A percentile compares a stretch with the other conserved stretches of the same genome.
phyloP scores from a whole-genome alignment of 768 basidiomycete species.

The Tulasnella sp. region DNA sequence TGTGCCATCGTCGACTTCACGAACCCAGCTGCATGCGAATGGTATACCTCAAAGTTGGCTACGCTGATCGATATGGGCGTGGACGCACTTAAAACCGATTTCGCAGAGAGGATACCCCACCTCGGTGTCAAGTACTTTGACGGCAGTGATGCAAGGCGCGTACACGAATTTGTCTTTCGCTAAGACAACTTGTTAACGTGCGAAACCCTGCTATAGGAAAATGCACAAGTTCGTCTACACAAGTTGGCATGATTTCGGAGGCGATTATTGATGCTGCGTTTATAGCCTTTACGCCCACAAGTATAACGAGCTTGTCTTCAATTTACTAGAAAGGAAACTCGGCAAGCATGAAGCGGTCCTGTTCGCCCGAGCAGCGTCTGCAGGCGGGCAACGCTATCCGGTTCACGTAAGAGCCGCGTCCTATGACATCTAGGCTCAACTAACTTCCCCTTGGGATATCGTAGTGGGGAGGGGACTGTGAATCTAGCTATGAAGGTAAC shows the following conservation, averaged over 20 bases:
- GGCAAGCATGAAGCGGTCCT: slow-evolving; percentile 58
- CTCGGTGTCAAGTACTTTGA: slow-evolving; percentile 50
- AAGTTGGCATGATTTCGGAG: too few species aligned
- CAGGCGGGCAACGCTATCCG: slow-evolving; percentile 53
- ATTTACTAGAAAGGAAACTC: slow-evolving; percentile 44
- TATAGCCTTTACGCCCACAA: slow-evolving; percentile 56
- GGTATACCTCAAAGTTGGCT: slow-evolving; percentile 43
- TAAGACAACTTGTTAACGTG: too few species aligned
- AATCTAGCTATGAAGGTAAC: slow-evolving; percentile 53
- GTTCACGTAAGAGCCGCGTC: slow-evolving; percentile 22
- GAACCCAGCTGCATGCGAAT: slow-evolving; percentile 45
- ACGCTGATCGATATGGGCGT: slow-evolving; percentile 44
- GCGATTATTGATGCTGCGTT: too few species aligned
- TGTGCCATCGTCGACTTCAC: slow-evolving; percentile 47
- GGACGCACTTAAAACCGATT: slow-evolving; percentile 55
- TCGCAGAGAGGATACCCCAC: slow-evolving; percentile 69
- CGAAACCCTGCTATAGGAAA: too few species aligned
- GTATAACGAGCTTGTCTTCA: slow-evolving; percentile 64
- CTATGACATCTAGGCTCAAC: too few species aligned
- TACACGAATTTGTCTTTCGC: too few species aligned
- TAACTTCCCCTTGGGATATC: not conserved
- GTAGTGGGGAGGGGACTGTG: slow-evolving; percentile 72
- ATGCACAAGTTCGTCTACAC: too few species aligned
- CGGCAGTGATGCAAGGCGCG: slow-evolving; percentile 54
- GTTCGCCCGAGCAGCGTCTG: slow-evolving; percentile 57